Conservation (phyloP, 768 basidiomycete genomes). For the Pisolithus sp. region DNA sequence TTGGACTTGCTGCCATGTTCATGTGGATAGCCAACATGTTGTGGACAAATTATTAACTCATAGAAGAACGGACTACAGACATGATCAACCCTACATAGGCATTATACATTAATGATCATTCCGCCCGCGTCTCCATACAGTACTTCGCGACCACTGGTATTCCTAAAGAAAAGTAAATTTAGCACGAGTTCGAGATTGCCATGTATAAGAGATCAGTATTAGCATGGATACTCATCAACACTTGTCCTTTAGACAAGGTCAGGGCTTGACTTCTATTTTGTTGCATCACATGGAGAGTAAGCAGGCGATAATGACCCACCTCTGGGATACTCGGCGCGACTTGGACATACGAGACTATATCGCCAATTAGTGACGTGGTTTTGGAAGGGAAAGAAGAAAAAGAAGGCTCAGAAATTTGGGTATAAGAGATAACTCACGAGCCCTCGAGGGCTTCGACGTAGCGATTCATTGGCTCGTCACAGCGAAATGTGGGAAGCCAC, state of each 20-base stretch:
- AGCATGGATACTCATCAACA: constrained; percentile 83
- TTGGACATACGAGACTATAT: no score
- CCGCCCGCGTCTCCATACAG: neutral
- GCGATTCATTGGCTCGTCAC: constrained; percentile 81
- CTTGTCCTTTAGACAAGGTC: constrained; percentile 68
- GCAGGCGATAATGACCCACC: constrained; percentile 31
- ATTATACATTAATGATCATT: neutral
- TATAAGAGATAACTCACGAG: constrained; percentile 71
- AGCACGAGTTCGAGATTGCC: constrained; percentile 10
- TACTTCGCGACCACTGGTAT: neutral
- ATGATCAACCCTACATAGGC: neutral
- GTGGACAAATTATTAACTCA: constrained; percentile 36
- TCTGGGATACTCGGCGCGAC: neutral
- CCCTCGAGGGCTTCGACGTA: constrained; percentile 69
- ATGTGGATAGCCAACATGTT: constrained; percentile 67
- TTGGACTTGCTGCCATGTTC: constrained; percentile 34
- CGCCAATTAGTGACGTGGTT: neutral
- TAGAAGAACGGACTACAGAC: neutral
- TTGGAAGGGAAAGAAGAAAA: constrained; percentile 8
- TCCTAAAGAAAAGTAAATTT: constrained; percentile 8
- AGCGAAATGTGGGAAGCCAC: constrained; percentile 16
- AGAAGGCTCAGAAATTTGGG: constrained; percentile 83
- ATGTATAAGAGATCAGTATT: constrained; percentile 55
- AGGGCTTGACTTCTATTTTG: constrained; percentile 90
- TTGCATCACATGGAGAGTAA: constrained; percentile 46